Evolutionary conservation across 768 basidiomycete species (phyloP).

Genomic region (Pisolithus tinctorius): DNA sequence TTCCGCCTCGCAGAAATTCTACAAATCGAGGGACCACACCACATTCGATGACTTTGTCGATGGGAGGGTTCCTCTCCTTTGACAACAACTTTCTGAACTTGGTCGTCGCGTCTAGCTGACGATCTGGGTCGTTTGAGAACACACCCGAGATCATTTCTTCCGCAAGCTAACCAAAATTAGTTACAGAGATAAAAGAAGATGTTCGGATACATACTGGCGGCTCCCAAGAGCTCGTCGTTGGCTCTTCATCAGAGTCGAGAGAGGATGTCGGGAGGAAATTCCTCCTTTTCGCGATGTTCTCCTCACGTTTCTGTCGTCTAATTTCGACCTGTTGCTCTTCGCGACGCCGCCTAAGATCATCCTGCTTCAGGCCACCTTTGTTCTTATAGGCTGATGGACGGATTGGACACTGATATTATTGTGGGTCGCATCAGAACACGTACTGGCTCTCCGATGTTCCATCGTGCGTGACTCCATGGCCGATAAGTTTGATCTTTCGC

Average conservation of each 20-base stretch:
- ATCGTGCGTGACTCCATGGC: slow-evolving; percentile 60
- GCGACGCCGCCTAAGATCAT: slow-evolving; percentile 91
- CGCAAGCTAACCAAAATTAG: slow-evolving; percentile 46
- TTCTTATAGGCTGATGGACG: slow-evolving; percentile 74
- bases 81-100: slow-evolving; percentile 98
- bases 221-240: slow-evolving; percentile 63
- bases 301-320: slow-evolving; percentile 95
- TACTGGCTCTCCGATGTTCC: slow-evolving; percentile 72
- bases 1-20: slow-evolving; percentile 77
- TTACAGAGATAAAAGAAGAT: slow-evolving; percentile 5
- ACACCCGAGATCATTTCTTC: slow-evolving; percentile 93
- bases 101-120: slow-evolving; percentile 93
- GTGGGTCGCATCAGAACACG: slow-evolving; percentile 14
- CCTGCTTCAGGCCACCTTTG: slow-evolving; percentile 82
- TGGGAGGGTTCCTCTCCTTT: slow-evolving; percentile 99
- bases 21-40: slow-evolving; percentile 97
- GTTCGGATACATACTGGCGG: slow-evolving; percentile 46
- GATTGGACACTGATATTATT: slow-evolving; percentile 27
- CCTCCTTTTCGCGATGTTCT: slow-evolving; percentile 95
- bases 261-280: slow-evolving; percentile 77
- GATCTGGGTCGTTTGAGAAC: slow-evolving; percentile 86
- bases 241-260: slow-evolving; percentile 90
- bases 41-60: slow-evolving; percentile 96
- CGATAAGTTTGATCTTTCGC: slow-evolving; percentile 4
- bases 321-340: slow-evolving; percentile 99